Percentiles rank a stretch among this genome's conserved stretches.
Evolutionary conservation across 108 stramenopile genomes (phyloP).

Genomic region (Nitzschia inconspicua): DNA sequence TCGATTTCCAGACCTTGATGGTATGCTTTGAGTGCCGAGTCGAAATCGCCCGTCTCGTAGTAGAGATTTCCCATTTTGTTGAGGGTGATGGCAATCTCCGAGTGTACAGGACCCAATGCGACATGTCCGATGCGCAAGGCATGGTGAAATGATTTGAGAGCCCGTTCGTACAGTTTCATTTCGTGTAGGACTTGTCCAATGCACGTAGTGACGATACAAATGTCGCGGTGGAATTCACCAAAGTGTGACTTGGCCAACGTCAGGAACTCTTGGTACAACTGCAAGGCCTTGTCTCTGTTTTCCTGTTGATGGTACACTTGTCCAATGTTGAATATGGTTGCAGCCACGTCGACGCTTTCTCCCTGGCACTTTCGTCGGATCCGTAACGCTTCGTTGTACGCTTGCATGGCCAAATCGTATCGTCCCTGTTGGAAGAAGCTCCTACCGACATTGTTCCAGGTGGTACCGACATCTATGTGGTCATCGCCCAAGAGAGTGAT

Average conservation of each 20-base stretch:
- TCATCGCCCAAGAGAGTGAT: constrained; percentile 14
- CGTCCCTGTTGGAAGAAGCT: constrained; percentile 36
- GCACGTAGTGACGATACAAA: constrained; percentile 43
- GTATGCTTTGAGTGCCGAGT: constrained; percentile 49
- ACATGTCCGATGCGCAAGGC: constrained; percentile 33
- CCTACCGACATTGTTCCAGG: constrained; percentile 55
- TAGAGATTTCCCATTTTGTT: constrained; percentile 59
- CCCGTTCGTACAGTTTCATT: constrained; percentile 30
- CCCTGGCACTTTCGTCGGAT: constrained; percentile 39
- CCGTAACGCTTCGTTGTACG: constrained; percentile 43
- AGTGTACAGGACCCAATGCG: constrained; percentile 37
- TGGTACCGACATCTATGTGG: constrained; percentile 50
- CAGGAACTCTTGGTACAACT: constrained; percentile 43
- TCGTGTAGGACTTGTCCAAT: constrained; percentile 64
- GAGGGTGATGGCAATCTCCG: constrained; percentile 55
- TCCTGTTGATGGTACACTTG: constrained; percentile 51
- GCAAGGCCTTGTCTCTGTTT: constrained; percentile 33
- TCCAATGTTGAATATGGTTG: constrained; percentile 58
- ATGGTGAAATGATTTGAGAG: constrained; percentile 36
- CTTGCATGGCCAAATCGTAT: constrained; percentile 32
- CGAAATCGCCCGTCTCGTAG: constrained; percentile 47
- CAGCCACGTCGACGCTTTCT: constrained; percentile 46
- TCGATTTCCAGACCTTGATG: constrained; percentile 54
- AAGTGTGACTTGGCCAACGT: constrained; percentile 26
- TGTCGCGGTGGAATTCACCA: constrained; percentile 46